Base-by-base conservation (phyloP, 2,329 filamentous ascomycete species). In the Calonectria pseudoreteaudii region DNA sequence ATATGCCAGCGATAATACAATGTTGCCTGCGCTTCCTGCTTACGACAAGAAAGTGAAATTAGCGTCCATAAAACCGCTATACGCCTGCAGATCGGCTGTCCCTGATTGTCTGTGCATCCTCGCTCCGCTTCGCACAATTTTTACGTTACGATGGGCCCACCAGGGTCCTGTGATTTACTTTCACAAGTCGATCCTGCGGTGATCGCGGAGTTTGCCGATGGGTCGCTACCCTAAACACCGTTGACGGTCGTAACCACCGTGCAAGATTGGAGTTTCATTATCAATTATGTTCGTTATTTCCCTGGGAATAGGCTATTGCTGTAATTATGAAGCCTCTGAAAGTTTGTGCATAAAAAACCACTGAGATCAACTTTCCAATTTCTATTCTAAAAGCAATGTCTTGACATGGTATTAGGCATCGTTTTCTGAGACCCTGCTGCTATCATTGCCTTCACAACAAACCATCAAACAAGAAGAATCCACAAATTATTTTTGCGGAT, bases 231-330 rank as follows among this genome's bases (percentile, higher is more conserved):
- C 44, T 47, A 23, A 5, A 47, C 20, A 47, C 1, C 4, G n/a
- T 47, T 13, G 10, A 23, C 1, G 2, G n/a, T 9, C 9, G 20
- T 7, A 23, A 20, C 11, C 5, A 44, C 8, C 20, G 2, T 3
- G 7, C 20, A 47, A 1, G 1, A 47, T 47, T 11, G 0, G 20
- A n/a, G 1, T 23, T 47, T 23, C 8, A 4, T 23, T 3, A 47
- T 23, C n/a, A 4, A 8, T 6, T 23, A 47, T 1, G 13, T 13
- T 1, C 4, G 4, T 3, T 47, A 0, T 5, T 1, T 13, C 1
- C 18, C 23, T 47, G 3, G 44, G 9, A 47, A 23, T 1, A 47
- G 5, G 10, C 2, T 23, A 11, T 10, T 2, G 38, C 13, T 8
- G 11, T 34, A 8, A 34, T 10, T 2, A 34, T 34, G 9, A 34